Evolutionary conservation across 2,329 filamentous ascomycete genomes (phyloP).

Genomic region (Shiraia sp.): DNA sequence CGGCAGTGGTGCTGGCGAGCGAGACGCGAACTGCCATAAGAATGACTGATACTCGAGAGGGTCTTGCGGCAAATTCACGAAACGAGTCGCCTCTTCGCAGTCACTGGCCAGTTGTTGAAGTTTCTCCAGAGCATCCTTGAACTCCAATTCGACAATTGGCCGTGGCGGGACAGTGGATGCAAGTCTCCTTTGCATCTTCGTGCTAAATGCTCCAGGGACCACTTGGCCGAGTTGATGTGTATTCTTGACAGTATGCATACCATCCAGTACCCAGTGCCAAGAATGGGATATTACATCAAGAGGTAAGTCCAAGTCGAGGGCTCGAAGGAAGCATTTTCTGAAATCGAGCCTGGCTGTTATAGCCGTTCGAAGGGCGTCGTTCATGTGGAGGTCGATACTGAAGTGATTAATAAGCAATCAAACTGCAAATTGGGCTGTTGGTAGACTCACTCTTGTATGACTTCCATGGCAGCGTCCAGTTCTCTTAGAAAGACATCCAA

Average conservation of each 20-base stretch:
- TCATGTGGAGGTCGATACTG: conserved; percentile 33
- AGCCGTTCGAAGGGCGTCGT: conserved; percentile 53
- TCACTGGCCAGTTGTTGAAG: conserved; percentile 74
- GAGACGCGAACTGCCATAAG: conserved; percentile 72
- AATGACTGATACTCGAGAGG: conserved; percentile 60
- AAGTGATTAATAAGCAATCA: conserved; percentile 10
- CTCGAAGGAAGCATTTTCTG: conserved; percentile 64
- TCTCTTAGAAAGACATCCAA: conserved; percentile 40
- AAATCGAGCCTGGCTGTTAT: conserved; percentile 69
- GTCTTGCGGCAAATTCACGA: conserved; percentile 31
- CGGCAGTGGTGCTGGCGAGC: conserved; percentile 79
- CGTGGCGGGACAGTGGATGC: conserved; percentile 93
- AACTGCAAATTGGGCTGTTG: background rate
- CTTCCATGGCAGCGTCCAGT: conserved; percentile 36
- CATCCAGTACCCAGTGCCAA: conserved; percentile 45
- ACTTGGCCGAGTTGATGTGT: conserved; percentile 66
- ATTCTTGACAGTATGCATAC: conserved; percentile 60
- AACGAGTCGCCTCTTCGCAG: conserved; percentile 60
- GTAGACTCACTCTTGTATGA: conserved; percentile 34
- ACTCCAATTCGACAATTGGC: conserved; percentile 78
- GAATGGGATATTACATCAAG: conserved; percentile 28
- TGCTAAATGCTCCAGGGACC: conserved; percentile 81
- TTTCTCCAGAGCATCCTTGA: conserved; percentile 71
- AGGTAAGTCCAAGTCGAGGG: conserved; percentile 48
- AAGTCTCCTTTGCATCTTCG: conserved; percentile 85